Base-by-base conservation (phyloP, 148 eudicot species). In the Diospyros lotus region DNA sequence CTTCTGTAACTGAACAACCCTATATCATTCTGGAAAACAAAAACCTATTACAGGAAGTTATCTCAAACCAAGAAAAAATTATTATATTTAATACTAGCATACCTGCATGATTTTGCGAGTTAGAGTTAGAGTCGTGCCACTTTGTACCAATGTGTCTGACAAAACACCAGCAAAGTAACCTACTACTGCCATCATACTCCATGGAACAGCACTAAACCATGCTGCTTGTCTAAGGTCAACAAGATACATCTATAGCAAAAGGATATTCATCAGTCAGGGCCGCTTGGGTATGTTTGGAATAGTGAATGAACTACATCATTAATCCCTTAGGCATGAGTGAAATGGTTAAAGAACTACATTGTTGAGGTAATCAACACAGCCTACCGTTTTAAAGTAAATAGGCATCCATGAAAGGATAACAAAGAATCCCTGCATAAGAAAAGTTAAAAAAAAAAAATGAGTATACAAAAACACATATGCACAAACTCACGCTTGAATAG, bases 391-490 rank as follows among this genome's bases (percentile, higher is more conserved):
- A 80, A 93, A 93, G 83, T 93, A 93, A 40, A 93, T 78, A 58
- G 98, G 98, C 98, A 91, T 91, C 98, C 98, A 93, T 54, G 98
- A 93, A 74, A 93, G 94, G 74, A 93, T 84, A 70, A 93, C 92
- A 80, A 91, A 93, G 87, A 93, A 93, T 18, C 98, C 98, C 98
- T 93, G 87, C 85, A 82, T 58, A 44, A 83, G 65, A 55, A 62
- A 76, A 51, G 43, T 40, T 66, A 59, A 18, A 39, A 72, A 41
- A n/a, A 59, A 18, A 39, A 72, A 41, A n/a, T 43, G 6, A 63
- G 39, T 9, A 70, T 39, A 39, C 52, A 15, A 5, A 13, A 8
- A 6, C 9, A n/a, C 38, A 40, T 6, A n/a, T 13, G 2, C 38
- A 44, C 4, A 61, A 38, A 10, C 44, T 39, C 4, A 64, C 44